Base-by-base conservation (phyloP, 345 rosid genomes). In the Brassica napus region DNA sequence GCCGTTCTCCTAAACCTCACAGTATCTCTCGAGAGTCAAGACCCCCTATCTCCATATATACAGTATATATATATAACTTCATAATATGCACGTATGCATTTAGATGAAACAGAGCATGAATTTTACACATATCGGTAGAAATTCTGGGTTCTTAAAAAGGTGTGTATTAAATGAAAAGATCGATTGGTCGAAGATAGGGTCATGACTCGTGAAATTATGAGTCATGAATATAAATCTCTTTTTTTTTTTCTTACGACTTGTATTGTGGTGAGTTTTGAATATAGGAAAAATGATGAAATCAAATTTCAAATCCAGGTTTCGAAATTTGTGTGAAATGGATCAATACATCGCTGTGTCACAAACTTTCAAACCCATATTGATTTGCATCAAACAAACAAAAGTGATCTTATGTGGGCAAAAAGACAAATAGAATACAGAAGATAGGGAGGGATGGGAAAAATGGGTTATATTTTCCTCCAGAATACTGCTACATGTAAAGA, bases 1-100 rank as follows among this genome's bases (percentile, higher is more conserved):
- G 58, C 12, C 71, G 14, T 12, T 68, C 55, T 54, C 57, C 71
- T 42, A 39, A 67, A 12, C 52, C 15, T 42, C 47, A 10, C 70
- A 37, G 14, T 21, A 65, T 37, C 10, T 39, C 71, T 67, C 31
- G 31, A 28, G 31, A 28, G 31, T 28, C 71, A 67, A 11, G 32
- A 37, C 70, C 68, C 15, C 42, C 68, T 10, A 26, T 28, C 3
- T 30, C 31, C 6, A 1, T 32, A 5, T 32, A 32, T 32, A 32
- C 7, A 32, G 37, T 6, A 5, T 65, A 37, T 7, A 16, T 18
- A 5, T 37, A 37, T 35, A 37, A 9, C 30, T 65, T 37, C 37
- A 35, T 18, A 65, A 37, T 65, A 9, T 65, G 69, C 69, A 65
- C 30, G 54, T 65, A 35, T 21, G 8, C 68, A 65, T 34, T 28